Evolutionary conservation across 73 alveolate species (phyloP).

Genomic region (Paramecium octaurelia): DNA sequence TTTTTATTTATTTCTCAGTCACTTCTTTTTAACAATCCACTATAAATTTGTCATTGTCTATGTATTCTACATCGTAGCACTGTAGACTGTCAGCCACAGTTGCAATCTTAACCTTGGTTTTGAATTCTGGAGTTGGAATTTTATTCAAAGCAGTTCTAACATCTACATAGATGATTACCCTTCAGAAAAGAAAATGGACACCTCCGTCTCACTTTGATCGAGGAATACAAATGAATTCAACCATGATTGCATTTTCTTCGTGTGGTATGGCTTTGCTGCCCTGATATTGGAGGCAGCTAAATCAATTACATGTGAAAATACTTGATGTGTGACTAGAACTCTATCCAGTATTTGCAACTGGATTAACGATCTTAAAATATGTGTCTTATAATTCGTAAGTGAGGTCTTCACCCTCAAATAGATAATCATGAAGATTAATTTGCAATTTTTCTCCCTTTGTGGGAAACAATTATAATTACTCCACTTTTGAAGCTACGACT

Average conservation of each 20-base stretch:
- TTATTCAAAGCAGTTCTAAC: neutral
- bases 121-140: neutral
- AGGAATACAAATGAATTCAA: constrained; percentile 11
- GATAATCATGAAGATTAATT: neutral
- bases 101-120: neutral
- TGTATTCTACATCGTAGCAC: constrained; percentile 5
- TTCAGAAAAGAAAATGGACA: neutral
- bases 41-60: neutral
- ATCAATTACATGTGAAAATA: neutral
- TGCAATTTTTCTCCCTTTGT: neutral
- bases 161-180: neutral
- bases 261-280: neutral
- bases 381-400: neutral
- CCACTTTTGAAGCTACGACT: neutral
- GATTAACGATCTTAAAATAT: neutral
- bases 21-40: neutral
- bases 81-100: neutral
- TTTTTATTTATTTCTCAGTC: neutral
- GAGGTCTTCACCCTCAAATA: neutral
- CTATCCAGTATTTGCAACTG: neutral
- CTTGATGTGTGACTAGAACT: neutral
- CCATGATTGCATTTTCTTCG: neutral
- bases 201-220: neutral
- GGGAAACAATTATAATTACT: neutral
- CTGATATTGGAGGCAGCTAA: neutral